phyloP scores from a whole-genome alignment of 129 eudicot species.

The sunflower (Helianthus annuus) region HanXRQr2.0-SUNRISE NC_035446.2:97141719-97142218 shows the following conservation, averaged over 20 bases:
- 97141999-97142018: not conserved
- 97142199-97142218: not conserved
- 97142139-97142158: conserved; percentile 62
- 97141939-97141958: conserved; percentile 69
- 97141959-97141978: conserved; percentile 67
- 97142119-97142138: conserved; percentile 89
- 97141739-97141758: not conserved
- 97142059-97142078: not conserved
- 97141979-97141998: conserved; percentile 80
- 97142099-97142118: conserved; percentile 85
- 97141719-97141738: too few relatives aligned
- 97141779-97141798: conserved; percentile 1
- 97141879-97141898: conserved; percentile 84
- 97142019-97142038: not conserved
- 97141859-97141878: conserved; percentile 83
- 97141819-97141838: conserved; percentile 54
- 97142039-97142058: not conserved
- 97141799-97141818: conserved; percentile 39
- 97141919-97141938: conserved; percentile 75
- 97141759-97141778: conserved; percentile 45
- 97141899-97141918: conserved; percentile 57
- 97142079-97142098: conserved; percentile 95
- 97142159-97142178: not conserved
- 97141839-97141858: conserved; percentile 65
- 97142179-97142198: not conserved